Conservation (phyloP, 2,329 filamentous ascomycete species). For the Dothideomycetes sp. region DNA sequence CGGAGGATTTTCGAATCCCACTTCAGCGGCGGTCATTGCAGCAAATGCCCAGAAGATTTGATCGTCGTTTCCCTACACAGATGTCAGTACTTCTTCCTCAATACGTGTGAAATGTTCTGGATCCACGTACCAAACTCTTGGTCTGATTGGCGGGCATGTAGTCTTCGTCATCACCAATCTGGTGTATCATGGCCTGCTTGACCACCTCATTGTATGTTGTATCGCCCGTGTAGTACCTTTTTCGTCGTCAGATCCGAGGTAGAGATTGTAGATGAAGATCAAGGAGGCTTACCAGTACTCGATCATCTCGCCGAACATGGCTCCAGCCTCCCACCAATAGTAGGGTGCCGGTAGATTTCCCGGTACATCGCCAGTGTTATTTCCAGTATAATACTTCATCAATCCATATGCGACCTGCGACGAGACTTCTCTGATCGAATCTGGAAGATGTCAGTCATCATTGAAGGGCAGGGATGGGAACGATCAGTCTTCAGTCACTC, state of each 20-base stretch:
- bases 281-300: too few species aligned
- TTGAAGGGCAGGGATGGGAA: not conserved
- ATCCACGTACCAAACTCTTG: constrained; percentile 25
- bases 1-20: constrained; percentile 60
- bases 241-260: too few species aligned
- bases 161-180: constrained; percentile 47
- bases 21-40: constrained; percentile 69
- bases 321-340: constrained; percentile 65
- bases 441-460: constrained; percentile 13
- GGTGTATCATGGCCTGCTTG: constrained; percentile 49
- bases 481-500: not conserved
- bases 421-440: constrained; percentile 26
- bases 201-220: constrained; percentile 52
- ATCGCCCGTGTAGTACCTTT: constrained; percentile 59
- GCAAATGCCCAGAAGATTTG: constrained; percentile 59
- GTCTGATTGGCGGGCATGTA: constrained; percentile 46
- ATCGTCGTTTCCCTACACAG: constrained; percentile 43
- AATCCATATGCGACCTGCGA: constrained; percentile 24
- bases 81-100: too few species aligned
- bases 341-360: constrained; percentile 45
- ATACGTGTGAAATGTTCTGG: not conserved
- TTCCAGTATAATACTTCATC: constrained; percentile 28
- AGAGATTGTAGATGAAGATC: too few species aligned
- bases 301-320: constrained; percentile 56
- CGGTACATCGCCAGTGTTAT: constrained; percentile 22